Evolutionary conservation across 306 rosid species (phyloP), one percentile per base, ranked within the genome.

Genomic region (Vicia sativa): DNA sequence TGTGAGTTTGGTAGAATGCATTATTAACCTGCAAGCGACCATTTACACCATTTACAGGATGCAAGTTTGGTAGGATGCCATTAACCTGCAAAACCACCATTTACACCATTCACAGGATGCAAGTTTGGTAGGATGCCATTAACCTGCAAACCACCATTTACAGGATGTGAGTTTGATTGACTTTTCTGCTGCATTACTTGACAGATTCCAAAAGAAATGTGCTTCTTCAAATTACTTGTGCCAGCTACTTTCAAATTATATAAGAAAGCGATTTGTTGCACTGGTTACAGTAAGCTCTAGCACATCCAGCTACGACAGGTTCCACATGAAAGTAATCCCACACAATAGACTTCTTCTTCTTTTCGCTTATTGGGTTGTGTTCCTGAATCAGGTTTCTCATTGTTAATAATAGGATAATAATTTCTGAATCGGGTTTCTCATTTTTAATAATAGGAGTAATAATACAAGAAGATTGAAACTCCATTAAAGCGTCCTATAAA

Each of bases 141-240:
- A 68, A 61, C 79, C 21, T 26, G 82, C 52, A 81, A 44, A 63
- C 66, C 81, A 43, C 23, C 67, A 48, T 68, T 64, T 57, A 49
- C 63, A 42, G 83, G 52, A 59, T n/a, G 39, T 21, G 78, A 41
- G 71, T 56, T 72, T 31, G 48, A 72, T 65, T 81, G 83, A 74
- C 82, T 83, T 70, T 58, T 84, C 83, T 86, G 84, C 62, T 87
- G 86, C 65, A 78, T 72, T 9, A 74, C 93, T 58, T 87, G 93
- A 78, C 98, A 92, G 42, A 83, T 85, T 39, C 93, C 96, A 72
- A 83, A 38, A 64, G 85, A 56, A 68, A 90, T 92, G 72, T 90
- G 96, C 42, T 92, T 86, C 54, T 90, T 90, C 49, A 90, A 80
- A 75, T 92, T 92, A 80, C 96, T 92, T 28, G 98, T 92, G 65